Percentiles rank a stretch among this genome's conserved stretches.
These are phyloP conservation scores for Chalciporus sp. DNA, from an alignment of 1,284 basidiomycete genomes.

Conservation along the genomic window DNA sequence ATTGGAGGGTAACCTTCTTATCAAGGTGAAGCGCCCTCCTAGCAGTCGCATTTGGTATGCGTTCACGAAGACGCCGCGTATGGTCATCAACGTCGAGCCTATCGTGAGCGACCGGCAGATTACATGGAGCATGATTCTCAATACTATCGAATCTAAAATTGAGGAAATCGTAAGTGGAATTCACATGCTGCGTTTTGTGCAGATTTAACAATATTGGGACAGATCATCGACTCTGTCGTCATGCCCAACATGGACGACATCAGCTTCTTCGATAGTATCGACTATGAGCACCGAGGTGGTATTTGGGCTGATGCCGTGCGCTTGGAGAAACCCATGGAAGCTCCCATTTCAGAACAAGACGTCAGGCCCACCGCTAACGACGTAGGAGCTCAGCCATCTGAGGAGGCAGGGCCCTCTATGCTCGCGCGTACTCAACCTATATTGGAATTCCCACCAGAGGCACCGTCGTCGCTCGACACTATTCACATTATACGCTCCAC, in stretches of 20 bases:
- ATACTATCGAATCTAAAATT: conserved; percentile 86
- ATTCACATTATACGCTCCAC: conserved; percentile 18
- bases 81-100: conserved; percentile 89
- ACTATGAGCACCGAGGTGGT: conserved; percentile 76
- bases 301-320: conserved; percentile 85
- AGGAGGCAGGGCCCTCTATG: conserved; percentile 23
- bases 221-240: conserved; percentile 94
- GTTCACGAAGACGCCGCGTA: conserved; percentile 90
- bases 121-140: conserved; percentile 90
- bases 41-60: conserved; percentile 97
- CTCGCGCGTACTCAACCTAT: conserved; percentile 36
- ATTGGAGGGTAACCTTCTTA: conserved; percentile 87
- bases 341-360: conserved; percentile 8
- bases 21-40: conserved; percentile 94
- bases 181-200: neutral
- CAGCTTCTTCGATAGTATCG: conserved; percentile 86
- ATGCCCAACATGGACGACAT: conserved; percentile 98
- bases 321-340: conserved; percentile 37
- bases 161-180: conserved; percentile 79
- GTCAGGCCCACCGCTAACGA: neutral
- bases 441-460: conserved; percentile 26
- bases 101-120: conserved; percentile 92
- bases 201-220: neutral
- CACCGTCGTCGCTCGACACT: conserved; percentile 14
- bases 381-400: conserved; percentile 6